Percentiles rank a stretch among this genome's conserved stretches.
phyloP scores from a whole-genome alignment of 805 yeast genomes.

The Maudiozyma bulderi region DNA sequence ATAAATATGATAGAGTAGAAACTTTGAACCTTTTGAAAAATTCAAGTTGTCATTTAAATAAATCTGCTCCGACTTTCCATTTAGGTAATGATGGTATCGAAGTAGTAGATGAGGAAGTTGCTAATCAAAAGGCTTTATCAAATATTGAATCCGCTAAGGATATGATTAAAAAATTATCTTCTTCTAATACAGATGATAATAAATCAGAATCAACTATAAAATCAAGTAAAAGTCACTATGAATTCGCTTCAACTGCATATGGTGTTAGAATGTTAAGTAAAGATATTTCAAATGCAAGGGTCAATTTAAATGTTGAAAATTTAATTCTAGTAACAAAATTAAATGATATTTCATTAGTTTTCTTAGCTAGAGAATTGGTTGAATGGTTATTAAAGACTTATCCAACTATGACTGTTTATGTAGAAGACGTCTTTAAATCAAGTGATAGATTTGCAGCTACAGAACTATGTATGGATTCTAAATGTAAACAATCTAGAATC shows the following conservation, averaged over 20 bases:
- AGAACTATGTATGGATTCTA: slow-evolving; percentile 36
- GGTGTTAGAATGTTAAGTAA: slow-evolving; percentile 71
- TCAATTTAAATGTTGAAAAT: slow-evolving; percentile 56
- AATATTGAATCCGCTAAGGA: slow-evolving; percentile 15
- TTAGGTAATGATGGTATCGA: slow-evolving; percentile 2
- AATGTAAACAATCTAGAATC: slow-evolving; percentile 35
- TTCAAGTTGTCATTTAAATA: neutral
- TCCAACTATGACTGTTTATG: slow-evolving; percentile 44
- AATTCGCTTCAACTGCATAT: slow-evolving; percentile 71
- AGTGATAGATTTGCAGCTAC: slow-evolving; percentile 53
- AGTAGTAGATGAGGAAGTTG: slow-evolving; percentile 3
- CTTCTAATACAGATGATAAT: slow-evolving; percentile 2
- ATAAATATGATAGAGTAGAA: slow-evolving; percentile 3
- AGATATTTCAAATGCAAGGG: slow-evolving; percentile 56
- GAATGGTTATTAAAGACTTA: slow-evolving; percentile 52
- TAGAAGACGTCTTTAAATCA: slow-evolving; percentile 55
- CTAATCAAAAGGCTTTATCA: slow-evolving; percentile 2
- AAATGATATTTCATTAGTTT: slow-evolving; percentile 64
- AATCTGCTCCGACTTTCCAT: slow-evolving; percentile 4
- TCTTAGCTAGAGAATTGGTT: slow-evolving; percentile 62
- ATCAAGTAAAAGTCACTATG: slow-evolving; percentile 40
- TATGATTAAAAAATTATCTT: slow-evolving; percentile 15
- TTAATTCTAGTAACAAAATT: slow-evolving; percentile 73
- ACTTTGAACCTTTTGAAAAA: slow-evolving; percentile 1
- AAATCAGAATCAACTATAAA: slow-evolving; percentile 2